Conservation (phyloP, 495 filamentous ascomycete species). For the Apiosordaria backusii region DNA sequence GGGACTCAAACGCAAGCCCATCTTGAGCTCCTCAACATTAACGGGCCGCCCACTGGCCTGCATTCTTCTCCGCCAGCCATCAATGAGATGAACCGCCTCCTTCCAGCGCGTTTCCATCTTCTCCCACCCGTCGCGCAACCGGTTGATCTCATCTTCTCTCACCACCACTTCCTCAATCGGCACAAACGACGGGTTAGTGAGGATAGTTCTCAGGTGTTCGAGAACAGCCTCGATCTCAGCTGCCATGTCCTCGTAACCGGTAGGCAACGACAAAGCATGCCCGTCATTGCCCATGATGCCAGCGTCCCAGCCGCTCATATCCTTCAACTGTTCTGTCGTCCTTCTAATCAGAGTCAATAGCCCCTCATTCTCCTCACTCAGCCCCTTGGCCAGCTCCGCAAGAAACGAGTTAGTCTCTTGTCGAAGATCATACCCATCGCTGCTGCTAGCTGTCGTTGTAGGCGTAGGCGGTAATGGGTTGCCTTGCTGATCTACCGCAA, state of each 20-base stretch:
- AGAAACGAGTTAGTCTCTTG: conserved; percentile 91
- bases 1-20: conserved; percentile 66
- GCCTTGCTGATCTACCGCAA: conserved; percentile 25
- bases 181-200: conserved; percentile 95
- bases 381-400: conserved; percentile 76
- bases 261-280: conserved; percentile 41
- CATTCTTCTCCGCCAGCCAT: conserved; percentile 86
- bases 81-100: conserved; percentile 86
- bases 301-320: conserved; percentile 69
- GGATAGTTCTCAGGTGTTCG: conserved; percentile 71
- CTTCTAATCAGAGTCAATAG: conserved; percentile 69
- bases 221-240: conserved; percentile 69
- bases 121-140: conserved; percentile 79
- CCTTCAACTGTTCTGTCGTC: conserved; percentile 66
- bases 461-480: conserved; percentile 45
- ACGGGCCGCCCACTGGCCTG: conserved; percentile 72
- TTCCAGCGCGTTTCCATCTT: conserved; percentile 88
- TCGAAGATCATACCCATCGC: conserved; percentile 59
- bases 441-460: conserved; percentile 44
- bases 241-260: conserved; percentile 70
- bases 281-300: background rate
- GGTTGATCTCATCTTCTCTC: conserved; percentile 82
- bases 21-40: conserved; percentile 76
- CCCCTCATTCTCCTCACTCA: conserved; percentile 92
- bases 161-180: conserved; percentile 90